phyloP scores from a whole-genome alignment of 2,329 filamentous ascomycete genomes.

The Ophiosphaerella narmari region DNA sequence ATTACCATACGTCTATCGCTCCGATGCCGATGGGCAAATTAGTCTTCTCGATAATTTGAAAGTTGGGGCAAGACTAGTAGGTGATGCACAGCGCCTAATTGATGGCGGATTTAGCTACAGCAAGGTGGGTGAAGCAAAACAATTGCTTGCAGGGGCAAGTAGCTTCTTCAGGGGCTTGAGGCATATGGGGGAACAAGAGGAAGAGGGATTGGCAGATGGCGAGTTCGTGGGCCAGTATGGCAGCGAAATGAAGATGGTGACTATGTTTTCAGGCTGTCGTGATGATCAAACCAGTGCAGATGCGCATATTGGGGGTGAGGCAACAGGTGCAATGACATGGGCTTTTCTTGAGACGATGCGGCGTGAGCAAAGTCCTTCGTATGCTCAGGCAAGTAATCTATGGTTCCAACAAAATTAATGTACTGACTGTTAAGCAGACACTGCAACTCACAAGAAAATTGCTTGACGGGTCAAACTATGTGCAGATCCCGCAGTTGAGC shows the following conservation, averaged over 20 bases:
- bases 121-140: constrained; percentile 56
- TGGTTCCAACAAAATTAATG: neutral
- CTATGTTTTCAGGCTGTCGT: constrained; percentile 57
- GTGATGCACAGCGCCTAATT: constrained; percentile 57
- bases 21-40: constrained; percentile 61
- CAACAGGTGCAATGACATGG: constrained; percentile 55
- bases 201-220: constrained; percentile 47
- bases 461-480: constrained; percentile 48
- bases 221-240: constrained; percentile 52
- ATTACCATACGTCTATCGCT: constrained; percentile 62
- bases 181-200: constrained; percentile 52
- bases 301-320: constrained; percentile 51
- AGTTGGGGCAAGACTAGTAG: constrained; percentile 55
- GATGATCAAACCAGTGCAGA: constrained; percentile 59
- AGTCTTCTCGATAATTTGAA: constrained; percentile 61
- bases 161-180: constrained; percentile 59
- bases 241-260: constrained; percentile 54
- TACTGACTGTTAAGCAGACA: constrained; percentile 23
- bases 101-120: constrained; percentile 57
- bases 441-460: constrained; percentile 47
- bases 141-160: constrained; percentile 59
- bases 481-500: constrained; percentile 52
- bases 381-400: constrained; percentile 41
- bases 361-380: constrained; percentile 41
- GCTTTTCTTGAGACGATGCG: constrained; percentile 54